Percentiles rank a stretch among this genome's conserved stretches.
phyloP scores from a whole-genome alignment of 2,329 filamentous ascomycete genomes.

The Trichoderma gracile region DNA sequence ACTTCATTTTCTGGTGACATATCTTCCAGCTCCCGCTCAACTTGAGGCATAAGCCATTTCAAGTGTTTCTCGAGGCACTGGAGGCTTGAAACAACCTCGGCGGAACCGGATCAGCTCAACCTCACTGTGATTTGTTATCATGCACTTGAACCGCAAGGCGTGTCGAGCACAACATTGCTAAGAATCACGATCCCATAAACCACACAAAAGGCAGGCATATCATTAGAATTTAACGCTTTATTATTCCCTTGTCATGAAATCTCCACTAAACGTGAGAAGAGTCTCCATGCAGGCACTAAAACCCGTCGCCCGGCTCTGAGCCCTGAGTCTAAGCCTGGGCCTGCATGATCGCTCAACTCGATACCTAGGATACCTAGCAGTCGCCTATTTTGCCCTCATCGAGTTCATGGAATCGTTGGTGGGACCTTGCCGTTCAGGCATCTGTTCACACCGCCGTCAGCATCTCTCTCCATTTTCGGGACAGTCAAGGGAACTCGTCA shows the following conservation, averaged over 20 bases:
- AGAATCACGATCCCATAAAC: background rate
- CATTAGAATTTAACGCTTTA: slow-evolving; percentile 20
- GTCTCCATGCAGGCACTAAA: slow-evolving; percentile 6
- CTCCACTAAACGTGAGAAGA: slow-evolving; percentile 22
- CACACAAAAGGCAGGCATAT: background rate
- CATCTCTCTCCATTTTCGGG: slow-evolving; percentile 25
- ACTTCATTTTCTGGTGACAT: no score
- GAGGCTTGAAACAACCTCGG: no score
- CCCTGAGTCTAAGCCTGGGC: background rate
- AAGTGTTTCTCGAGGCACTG: no score
- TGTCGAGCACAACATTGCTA: background rate
- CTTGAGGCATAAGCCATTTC: no score
- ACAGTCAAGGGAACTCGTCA: background rate
- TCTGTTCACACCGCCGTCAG: slow-evolving; percentile 38
- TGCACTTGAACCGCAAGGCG: background rate
- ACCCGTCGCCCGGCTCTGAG: background rate
- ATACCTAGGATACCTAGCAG: no score
- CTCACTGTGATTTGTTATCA: background rate
- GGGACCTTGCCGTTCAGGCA: slow-evolving; percentile 52
- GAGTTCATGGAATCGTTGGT: slow-evolving; percentile 55
- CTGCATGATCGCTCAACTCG: slow-evolving; percentile 12
- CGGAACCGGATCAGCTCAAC: no score
- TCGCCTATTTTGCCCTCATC: slow-evolving; percentile 44
- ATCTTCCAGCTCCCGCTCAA: no score
- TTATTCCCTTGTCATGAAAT: slow-evolving; percentile 22